These are phyloP conservation scores for Platismatia glauca DNA, from an alignment of 495 filamentous ascomycete species.

Conservation along the genomic window DNA sequence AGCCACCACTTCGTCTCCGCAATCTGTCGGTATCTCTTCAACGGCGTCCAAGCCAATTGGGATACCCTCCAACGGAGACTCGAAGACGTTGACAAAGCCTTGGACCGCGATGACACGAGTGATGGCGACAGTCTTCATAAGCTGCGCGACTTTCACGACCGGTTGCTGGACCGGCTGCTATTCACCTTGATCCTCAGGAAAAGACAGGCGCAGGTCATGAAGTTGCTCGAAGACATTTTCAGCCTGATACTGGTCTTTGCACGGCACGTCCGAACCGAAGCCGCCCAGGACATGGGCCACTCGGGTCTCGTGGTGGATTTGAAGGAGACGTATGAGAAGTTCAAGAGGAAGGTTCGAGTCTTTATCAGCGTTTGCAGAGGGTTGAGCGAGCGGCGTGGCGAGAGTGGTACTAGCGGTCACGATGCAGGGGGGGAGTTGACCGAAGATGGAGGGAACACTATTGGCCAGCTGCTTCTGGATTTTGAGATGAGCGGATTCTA, in stretches of 20 bases:
- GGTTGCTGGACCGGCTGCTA: slow-evolving; percentile 70
- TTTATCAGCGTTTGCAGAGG: slow-evolving; percentile 23
- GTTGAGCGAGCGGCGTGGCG: slow-evolving; percentile 18
- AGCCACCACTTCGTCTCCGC: slow-evolving; percentile 67
- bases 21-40: slow-evolving; percentile 65
- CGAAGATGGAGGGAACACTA: slow-evolving; percentile 17
- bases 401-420: slow-evolving; percentile 3
- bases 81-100: slow-evolving; percentile 48
- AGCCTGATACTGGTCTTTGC: slow-evolving; percentile 60
- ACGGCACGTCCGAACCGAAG: background rate
- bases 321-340: slow-evolving; percentile 12
- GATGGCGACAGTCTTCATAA: slow-evolving; percentile 45
- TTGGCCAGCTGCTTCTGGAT: slow-evolving; percentile 19
- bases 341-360: slow-evolving; percentile 19
- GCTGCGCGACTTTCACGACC: slow-evolving; percentile 63
- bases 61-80: slow-evolving; percentile 55
- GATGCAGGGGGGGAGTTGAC: slow-evolving; percentile 3
- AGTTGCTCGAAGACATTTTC: slow-evolving; percentile 71
- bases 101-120: slow-evolving; percentile 38
- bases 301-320: background rate
- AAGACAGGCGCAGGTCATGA: slow-evolving; percentile 60
- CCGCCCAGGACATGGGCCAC: background rate
- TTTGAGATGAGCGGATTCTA: slow-evolving; percentile 24
- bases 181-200: slow-evolving; percentile 61
- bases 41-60: slow-evolving; percentile 68